phyloP scores from a whole-genome alignment of 2,329 filamentous ascomycete species.

The Penicillium paneum region DNA sequence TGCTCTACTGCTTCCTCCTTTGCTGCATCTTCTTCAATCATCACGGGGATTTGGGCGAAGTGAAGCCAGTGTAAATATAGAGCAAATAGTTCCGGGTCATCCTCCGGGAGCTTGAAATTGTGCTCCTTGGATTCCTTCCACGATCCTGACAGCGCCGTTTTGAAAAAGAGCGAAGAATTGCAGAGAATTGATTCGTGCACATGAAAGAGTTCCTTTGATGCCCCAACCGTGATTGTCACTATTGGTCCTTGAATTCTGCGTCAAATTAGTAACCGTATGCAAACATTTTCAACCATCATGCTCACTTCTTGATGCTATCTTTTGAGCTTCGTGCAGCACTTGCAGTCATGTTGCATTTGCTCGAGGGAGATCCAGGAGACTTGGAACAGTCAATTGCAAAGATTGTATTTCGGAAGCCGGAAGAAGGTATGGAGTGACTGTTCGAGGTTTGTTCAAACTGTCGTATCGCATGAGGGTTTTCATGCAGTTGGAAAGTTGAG shows the following conservation, averaged over 20 bases:
- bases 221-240: neutral
- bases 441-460: neutral
- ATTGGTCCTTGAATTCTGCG: neutral
- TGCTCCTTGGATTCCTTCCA: neutral
- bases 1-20: rapidly evolving
- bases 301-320: neutral
- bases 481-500: too few species aligned
- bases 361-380: neutral
- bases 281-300: neutral
- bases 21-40: too few species aligned
- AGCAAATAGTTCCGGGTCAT: neutral
- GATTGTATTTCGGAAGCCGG: neutral
- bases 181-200: neutral
- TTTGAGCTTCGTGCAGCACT: neutral
- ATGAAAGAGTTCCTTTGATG: neutral
- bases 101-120: neutral
- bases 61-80: neutral
- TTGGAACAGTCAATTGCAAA: neutral
- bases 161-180: neutral
- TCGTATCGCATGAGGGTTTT: neutral
- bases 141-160: neutral
- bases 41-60: neutral
- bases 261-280: neutral
- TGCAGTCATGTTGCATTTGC: neutral
- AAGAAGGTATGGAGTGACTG: neutral